Conservation (phyloP, 1,284 basidiomycete species). For the Trichosporon sp. region DNA sequence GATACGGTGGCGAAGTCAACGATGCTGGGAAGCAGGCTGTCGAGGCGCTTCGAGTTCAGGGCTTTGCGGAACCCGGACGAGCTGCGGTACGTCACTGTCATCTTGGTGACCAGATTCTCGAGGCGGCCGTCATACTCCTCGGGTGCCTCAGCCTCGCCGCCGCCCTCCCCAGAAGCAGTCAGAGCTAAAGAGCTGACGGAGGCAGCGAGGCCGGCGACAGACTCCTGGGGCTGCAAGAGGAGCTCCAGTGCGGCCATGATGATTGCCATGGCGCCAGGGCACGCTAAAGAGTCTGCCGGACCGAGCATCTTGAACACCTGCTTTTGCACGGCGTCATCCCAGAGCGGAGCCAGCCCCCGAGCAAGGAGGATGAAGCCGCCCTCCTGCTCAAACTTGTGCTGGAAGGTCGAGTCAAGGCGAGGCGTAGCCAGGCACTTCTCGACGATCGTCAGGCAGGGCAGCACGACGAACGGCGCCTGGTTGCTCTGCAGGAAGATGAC, state of each 20-base stretch:
- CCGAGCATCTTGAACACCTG: conserved; percentile 30
- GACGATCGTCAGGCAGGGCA: conserved; percentile 42
- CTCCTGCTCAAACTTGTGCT: conserved; percentile 45
- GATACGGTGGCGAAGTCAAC: conserved; percentile 46
- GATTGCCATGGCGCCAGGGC: conserved; percentile 30
- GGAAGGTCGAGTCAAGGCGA: conserved; percentile 37
- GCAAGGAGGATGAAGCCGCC: conserved; percentile 47
- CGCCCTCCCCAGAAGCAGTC: background rate
- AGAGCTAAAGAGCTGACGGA: conserved; percentile 1
- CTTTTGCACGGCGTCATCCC: conserved; percentile 37
- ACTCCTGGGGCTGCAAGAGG: conserved; percentile 28
- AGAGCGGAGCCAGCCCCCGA: conserved; percentile 33
- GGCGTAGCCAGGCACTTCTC: conserved; percentile 35
- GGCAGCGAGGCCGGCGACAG: background rate
- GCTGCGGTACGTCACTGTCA: conserved; percentile 30
- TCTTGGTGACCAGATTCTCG: conserved; percentile 30
- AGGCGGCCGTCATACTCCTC: conserved; percentile 25
- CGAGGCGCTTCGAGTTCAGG: conserved; percentile 38
- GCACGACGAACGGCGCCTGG: conserved; percentile 38
- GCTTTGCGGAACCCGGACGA: conserved; percentile 33
- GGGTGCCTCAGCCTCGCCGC: background rate
- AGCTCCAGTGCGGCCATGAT: conserved; percentile 38
- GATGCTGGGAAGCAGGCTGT: conserved; percentile 39
- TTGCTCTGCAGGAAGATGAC: conserved; percentile 49
- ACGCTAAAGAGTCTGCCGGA: conserved; percentile 22